Percentiles rank a stretch among this genome's conserved stretches.
phyloP scores from a whole-genome alignment of 495 filamentous ascomycete genomes.

The Thermothielavioides terrestris region DNA sequence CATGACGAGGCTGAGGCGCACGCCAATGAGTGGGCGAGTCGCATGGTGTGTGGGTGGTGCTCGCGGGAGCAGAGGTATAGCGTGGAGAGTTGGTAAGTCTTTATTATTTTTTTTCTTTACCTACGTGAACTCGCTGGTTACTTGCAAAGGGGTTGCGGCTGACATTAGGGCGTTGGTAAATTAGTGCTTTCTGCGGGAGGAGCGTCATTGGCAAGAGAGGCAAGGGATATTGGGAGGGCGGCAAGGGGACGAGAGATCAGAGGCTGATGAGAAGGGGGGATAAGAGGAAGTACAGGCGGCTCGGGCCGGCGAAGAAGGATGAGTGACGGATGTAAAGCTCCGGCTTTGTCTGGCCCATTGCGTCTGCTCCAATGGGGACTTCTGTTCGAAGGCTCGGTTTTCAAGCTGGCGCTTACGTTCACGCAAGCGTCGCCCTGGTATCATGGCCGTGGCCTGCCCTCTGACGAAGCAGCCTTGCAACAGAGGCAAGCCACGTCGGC shows the following conservation, averaged over 20 bases:
- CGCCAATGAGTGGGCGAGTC: conserved; percentile 71
- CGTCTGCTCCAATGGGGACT: too few species aligned
- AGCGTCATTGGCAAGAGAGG: conserved; percentile 55
- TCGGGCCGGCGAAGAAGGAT: conserved; percentile 27
- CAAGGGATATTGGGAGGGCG: conserved; percentile 85
- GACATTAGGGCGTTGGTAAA: too few species aligned
- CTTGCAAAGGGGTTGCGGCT: not conserved
- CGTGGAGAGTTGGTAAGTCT: conserved; percentile 57
- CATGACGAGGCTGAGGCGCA: conserved; percentile 69
- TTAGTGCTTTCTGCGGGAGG: conserved; percentile 56
- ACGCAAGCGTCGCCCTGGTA: too few species aligned
- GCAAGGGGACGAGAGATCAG: conserved; percentile 72
- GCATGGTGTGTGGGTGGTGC: conserved; percentile 84
- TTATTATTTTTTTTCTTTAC: not conserved
- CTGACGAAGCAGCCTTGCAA: too few species aligned
- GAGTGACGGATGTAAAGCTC: not conserved
- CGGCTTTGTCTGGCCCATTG: not conserved
- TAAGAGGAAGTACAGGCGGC: conserved; percentile 59
- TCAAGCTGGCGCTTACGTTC: too few species aligned
- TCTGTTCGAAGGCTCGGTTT: too few species aligned
- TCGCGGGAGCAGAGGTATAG: conserved; percentile 77
- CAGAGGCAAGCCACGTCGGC: too few species aligned
- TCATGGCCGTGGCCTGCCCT: too few species aligned
- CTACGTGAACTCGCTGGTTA: too few species aligned
- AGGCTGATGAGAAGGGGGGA: conserved; percentile 65